phyloP scores from a whole-genome alignment of 192 early-diverging fungal genomes.

The Mortierella alpina region DNA sequence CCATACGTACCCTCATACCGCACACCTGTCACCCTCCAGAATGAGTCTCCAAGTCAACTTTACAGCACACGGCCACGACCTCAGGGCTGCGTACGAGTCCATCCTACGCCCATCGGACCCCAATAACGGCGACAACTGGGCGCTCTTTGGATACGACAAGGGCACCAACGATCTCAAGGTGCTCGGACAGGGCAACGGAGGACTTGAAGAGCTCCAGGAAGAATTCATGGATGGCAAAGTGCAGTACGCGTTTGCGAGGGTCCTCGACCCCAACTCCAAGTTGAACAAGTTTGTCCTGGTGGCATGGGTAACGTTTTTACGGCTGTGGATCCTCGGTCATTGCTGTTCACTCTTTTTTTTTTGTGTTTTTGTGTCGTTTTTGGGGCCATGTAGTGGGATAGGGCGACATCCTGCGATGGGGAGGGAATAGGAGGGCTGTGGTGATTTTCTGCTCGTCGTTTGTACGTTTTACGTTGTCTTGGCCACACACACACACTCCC shows the following conservation, averaged over 20 bases:
- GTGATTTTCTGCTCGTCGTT: too few species aligned
- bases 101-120: constrained; percentile 65
- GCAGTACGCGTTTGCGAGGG: constrained; percentile 87
- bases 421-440: too few species aligned
- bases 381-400: background rate
- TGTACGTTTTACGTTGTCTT: too few species aligned
- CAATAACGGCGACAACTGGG: constrained; percentile 69
- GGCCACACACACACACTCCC: too few species aligned
- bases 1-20: too few species aligned
- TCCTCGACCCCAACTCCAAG: constrained; percentile 87
- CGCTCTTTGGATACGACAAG: constrained; percentile 80
- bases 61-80: constrained; percentile 70
- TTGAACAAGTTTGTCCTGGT: constrained; percentile 93
- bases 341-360: background rate
- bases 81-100: constrained; percentile 71
- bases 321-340: background rate
- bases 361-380: background rate
- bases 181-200: constrained; percentile 74
- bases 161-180: constrained; percentile 75
- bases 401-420: too few species aligned
- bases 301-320: constrained; percentile 76
- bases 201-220: constrained; percentile 88
- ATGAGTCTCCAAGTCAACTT: constrained; percentile 76
- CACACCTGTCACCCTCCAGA: constrained; percentile 9
- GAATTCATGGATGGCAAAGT: constrained; percentile 93